phyloP scores from a whole-genome alignment of 768 basidiomycete genomes.

The Tulasnella calospora region DNA sequence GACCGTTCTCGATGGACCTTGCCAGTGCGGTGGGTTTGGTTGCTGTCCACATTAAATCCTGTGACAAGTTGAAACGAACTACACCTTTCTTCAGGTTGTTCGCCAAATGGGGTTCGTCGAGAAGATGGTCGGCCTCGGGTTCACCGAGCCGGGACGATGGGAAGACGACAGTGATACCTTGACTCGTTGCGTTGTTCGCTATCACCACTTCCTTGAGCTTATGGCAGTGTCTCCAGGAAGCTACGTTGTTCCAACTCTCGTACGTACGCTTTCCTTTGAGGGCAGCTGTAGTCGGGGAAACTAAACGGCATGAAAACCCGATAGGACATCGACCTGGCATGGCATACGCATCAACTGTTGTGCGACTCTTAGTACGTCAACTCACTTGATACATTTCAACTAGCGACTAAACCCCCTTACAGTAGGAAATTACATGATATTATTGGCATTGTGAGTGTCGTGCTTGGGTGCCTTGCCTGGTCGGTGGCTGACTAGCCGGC shows the following conservation, averaged over 20 bases:
- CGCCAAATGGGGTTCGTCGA: slow-evolving; percentile 27
- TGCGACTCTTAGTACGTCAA: slow-evolving; percentile 15
- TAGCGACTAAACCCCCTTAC: background rate
- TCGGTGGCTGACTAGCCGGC: background rate
- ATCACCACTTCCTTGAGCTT: slow-evolving; percentile 30
- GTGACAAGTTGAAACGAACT: background rate
- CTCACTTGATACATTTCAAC: background rate
- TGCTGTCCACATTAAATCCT: background rate
- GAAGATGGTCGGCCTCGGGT: slow-evolving; percentile 28
- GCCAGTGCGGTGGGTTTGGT: slow-evolving; percentile 23
- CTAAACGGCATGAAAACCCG: background rate
- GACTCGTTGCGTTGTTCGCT: slow-evolving; percentile 27
- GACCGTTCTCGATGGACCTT: slow-evolving; percentile 34
- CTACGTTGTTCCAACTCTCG: slow-evolving; percentile 30
- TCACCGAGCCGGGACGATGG: slow-evolving; percentile 26
- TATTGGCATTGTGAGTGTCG: background rate
- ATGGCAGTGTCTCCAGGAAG: slow-evolving; percentile 16
- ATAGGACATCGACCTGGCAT: slow-evolving; percentile 29
- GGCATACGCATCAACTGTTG: slow-evolving; percentile 30
- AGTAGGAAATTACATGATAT: slow-evolving; percentile 14
- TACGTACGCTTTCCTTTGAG: background rate
- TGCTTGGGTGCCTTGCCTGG: background rate
- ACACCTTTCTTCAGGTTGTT: slow-evolving; percentile 17
- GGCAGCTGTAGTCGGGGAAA: background rate
- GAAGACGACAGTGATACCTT: slow-evolving; percentile 22